These are phyloP conservation scores for Leptographium lundbergii DNA, from an alignment of 2,329 filamentous ascomycete genomes.

Conservation along the genomic window DNA sequence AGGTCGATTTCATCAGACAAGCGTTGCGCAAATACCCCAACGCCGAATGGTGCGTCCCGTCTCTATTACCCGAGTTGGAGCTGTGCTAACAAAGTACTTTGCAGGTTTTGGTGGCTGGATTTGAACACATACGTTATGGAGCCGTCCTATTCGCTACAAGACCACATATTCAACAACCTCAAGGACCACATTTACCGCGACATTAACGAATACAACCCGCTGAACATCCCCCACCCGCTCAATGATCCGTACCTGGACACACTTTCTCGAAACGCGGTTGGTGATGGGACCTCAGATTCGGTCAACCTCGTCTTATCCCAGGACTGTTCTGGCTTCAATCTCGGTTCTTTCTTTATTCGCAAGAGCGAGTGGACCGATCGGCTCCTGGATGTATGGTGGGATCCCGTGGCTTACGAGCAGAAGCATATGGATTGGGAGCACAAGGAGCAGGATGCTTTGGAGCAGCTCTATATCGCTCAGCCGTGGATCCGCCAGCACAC, in stretches of 20 bases:
- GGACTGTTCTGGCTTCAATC: slow-evolving; percentile 91
- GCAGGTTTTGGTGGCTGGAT: slow-evolving; percentile 99
- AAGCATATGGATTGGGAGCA: slow-evolving; percentile 99
- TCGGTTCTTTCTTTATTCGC: slow-evolving; percentile 87
- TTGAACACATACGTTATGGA: slow-evolving; percentile 98
- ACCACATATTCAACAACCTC: slow-evolving; percentile 78
- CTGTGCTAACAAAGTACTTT: slow-evolving; percentile 11
- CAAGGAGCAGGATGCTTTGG: slow-evolving; percentile 92
- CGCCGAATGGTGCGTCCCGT: slow-evolving; percentile 66
- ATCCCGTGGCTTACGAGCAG: slow-evolving; percentile 93
- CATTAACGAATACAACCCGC: slow-evolving; percentile 90
- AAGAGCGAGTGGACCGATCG: slow-evolving; percentile 83
- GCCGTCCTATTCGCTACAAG: slow-evolving; percentile 75
- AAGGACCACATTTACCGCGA: slow-evolving; percentile 72
- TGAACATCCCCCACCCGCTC: slow-evolving; percentile 82
- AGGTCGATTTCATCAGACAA: slow-evolving; percentile 85
- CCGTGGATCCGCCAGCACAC: slow-evolving; percentile 86
- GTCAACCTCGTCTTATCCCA: slow-evolving; percentile 84
- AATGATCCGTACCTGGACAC: slow-evolving; percentile 64
- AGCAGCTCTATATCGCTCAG: slow-evolving; percentile 82
- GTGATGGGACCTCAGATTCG: slow-evolving; percentile 65
- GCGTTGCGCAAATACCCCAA: slow-evolving; percentile 87
- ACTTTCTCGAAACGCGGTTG: slow-evolving; percentile 56
- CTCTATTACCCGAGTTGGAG: not conserved
- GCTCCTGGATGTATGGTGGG: slow-evolving; percentile 94